Evolutionary conservation across 495 filamentous ascomycete species (phyloP).

Genomic region (Venustampulla echinocandica): DNA sequence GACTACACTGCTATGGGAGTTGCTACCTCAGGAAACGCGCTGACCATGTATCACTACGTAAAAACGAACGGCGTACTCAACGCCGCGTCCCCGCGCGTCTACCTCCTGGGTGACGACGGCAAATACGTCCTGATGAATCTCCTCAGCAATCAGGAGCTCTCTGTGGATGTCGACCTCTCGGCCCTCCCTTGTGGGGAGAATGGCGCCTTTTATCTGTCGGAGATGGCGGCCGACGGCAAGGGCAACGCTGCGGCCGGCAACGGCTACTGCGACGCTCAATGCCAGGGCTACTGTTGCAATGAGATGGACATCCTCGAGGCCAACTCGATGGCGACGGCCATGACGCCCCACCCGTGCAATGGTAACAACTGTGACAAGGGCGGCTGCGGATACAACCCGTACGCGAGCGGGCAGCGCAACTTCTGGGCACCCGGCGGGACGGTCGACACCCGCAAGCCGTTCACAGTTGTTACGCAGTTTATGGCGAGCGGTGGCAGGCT

Average conservation of each 20-base stretch:
- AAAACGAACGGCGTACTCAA: conserved; percentile 22
- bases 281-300: conserved; percentile 49
- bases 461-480: conserved; percentile 65
- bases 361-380: conserved; percentile 52
- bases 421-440: conserved; percentile 47
- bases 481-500: conserved; percentile 41
- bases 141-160: conserved; percentile 50
- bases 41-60: conserved; percentile 47
- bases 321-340: conserved; percentile 45
- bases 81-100: conserved; percentile 43
- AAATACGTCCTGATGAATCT: conserved; percentile 53
- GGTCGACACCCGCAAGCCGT: conserved; percentile 51
- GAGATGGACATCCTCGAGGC: conserved; percentile 60
- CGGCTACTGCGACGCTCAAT: conserved; percentile 66
- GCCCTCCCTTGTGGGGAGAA: conserved; percentile 58
- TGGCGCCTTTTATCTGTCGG: conserved; percentile 55
- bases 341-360: conserved; percentile 51
- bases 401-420: conserved; percentile 40
- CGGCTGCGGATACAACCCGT: conserved; percentile 59
- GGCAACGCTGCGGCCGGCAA: conserved; percentile 57
- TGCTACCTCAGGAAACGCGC: conserved; percentile 37
- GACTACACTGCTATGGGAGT: conserved; percentile 48
- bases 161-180: conserved; percentile 56
- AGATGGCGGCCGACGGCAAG: conserved; percentile 51
- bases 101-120: conserved; percentile 46